phyloP scores from a whole-genome alignment of 2,329 filamentous ascomycete genomes.

The Alternaria triticimaculans region DNA sequence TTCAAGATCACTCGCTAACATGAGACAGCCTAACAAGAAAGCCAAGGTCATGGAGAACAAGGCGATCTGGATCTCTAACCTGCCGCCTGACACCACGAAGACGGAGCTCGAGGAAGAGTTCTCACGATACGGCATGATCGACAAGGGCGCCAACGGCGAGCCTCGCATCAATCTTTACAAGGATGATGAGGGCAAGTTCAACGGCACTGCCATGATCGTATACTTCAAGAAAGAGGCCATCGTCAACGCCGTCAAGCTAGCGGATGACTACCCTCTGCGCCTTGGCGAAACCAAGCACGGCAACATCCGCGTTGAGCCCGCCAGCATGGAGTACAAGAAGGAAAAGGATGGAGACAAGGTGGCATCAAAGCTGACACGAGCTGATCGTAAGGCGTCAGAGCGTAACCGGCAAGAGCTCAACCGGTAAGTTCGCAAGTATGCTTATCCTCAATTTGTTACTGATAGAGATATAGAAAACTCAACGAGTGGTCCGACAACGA shows the following conservation, averaged over 20 bases:
- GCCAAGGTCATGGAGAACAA: slow-evolving; percentile 69
- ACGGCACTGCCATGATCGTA: slow-evolving; percentile 89
- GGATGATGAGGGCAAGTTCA: slow-evolving; percentile 80
- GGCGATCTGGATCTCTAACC: slow-evolving; percentile 87
- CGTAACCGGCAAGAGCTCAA: slow-evolving; percentile 89
- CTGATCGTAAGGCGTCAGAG: slow-evolving; percentile 88
- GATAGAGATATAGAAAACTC: slow-evolving; percentile 68
- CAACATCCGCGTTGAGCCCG: slow-evolving; percentile 78
- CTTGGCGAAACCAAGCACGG: slow-evolving; percentile 57
- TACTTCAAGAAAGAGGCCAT: slow-evolving; percentile 98
- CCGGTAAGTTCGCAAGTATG: slow-evolving; percentile 49
- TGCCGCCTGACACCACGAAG: slow-evolving; percentile 78
- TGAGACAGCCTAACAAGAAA: slow-evolving; percentile 33
- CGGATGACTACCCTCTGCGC: slow-evolving; percentile 84
- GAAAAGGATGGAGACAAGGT: slow-evolving; percentile 66
- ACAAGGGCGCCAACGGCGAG: slow-evolving; percentile 87
- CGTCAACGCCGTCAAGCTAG: slow-evolving; percentile 77
- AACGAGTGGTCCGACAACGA: slow-evolving; percentile 95
- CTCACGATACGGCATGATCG: slow-evolving; percentile 76
- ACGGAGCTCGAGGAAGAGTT: slow-evolving; percentile 86
- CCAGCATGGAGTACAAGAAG: slow-evolving; percentile 92
- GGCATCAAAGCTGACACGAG: slow-evolving; percentile 61
- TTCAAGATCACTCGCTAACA: slow-evolving; percentile 35
- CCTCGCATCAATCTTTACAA: slow-evolving; percentile 96
- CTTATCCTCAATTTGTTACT: neutral